phyloP scores from a whole-genome alignment of 768 basidiomycete genomes.

The Dictyophora rubrovolvata region DNA sequence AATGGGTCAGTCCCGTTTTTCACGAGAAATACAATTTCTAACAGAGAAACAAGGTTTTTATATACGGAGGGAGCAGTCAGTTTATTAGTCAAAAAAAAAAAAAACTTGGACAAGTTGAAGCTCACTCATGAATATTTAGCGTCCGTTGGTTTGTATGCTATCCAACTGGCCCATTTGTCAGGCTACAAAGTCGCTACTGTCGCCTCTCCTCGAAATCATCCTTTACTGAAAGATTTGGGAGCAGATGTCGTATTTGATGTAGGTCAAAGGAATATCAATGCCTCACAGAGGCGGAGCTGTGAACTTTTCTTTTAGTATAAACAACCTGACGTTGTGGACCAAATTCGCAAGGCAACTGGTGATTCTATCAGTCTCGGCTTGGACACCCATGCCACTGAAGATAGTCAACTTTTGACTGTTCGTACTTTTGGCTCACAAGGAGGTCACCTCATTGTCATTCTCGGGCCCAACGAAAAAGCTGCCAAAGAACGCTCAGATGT shows the following conservation, averaged over 20 bases:
- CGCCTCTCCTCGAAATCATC: conserved; percentile 30
- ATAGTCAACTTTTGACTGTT: background rate
- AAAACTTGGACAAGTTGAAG: background rate
- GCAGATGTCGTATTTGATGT: conserved; percentile 33
- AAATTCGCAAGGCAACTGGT: background rate
- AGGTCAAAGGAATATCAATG: background rate
- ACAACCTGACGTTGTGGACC: background rate
- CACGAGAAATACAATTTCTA: background rate
- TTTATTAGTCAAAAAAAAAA: background rate
- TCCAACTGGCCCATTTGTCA: conserved; percentile 31
- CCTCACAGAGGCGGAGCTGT: background rate
- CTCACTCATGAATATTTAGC: background rate
- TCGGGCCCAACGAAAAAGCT: background rate
- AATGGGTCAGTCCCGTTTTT: conserved; percentile 1
- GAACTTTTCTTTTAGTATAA: background rate
- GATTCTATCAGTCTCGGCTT: background rate
- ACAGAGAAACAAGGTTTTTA: background rate
- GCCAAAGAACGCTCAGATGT: background rate
- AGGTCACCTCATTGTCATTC: background rate
- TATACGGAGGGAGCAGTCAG: conserved; percentile 4
- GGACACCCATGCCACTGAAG: background rate
- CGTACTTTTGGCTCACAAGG: background rate
- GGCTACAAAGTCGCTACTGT: conserved; percentile 37
- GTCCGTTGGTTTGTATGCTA: conserved; percentile 25
- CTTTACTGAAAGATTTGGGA: conserved; percentile 28